These are phyloP conservation scores for Acacia pycnantha DNA, from an alignment of 331 rosid genomes.

Conservation along the genomic window DNA sequence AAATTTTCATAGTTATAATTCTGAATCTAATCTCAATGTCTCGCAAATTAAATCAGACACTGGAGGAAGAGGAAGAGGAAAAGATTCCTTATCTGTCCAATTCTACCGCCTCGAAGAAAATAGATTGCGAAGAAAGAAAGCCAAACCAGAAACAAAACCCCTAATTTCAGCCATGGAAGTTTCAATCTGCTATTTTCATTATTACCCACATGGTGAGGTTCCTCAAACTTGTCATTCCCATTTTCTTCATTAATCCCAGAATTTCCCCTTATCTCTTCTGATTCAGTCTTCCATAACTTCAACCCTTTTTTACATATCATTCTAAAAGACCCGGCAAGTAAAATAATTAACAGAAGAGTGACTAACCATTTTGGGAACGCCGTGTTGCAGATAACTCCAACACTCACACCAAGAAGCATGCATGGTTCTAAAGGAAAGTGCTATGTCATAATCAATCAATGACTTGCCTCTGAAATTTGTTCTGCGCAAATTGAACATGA, in stretches of 20 bases:
- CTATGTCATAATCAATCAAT: no score
- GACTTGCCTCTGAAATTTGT: no score
- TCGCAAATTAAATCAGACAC: background rate
- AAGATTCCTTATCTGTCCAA: constrained; percentile 53
- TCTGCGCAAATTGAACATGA: no score
- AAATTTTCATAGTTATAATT: no score
- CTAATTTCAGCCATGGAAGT: constrained; percentile 72
- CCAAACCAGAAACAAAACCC: constrained; percentile 68
- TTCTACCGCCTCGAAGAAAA: constrained; percentile 69
- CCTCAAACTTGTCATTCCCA: no score
- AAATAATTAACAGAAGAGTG: constrained; percentile 62
- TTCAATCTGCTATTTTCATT: constrained; percentile 28
- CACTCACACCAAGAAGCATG: no score
- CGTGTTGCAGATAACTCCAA: constrained; percentile 70
- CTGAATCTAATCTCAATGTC: no score
- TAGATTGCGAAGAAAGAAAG: constrained; percentile 65
- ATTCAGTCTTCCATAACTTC: constrained; percentile 55
- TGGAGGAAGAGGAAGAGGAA: no score
- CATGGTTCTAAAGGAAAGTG: no score
- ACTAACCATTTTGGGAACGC: constrained; percentile 82
- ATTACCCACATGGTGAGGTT: no score
- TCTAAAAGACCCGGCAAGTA: constrained; percentile 77
- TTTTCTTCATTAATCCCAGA: constrained; percentile 28
- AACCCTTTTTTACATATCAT: constrained; percentile 65
- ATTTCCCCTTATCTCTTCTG: constrained; percentile 42